Evolutionary conservation across 2,329 filamentous ascomycete species (phyloP).

Genomic region (Mollisia scopiformis): DNA sequence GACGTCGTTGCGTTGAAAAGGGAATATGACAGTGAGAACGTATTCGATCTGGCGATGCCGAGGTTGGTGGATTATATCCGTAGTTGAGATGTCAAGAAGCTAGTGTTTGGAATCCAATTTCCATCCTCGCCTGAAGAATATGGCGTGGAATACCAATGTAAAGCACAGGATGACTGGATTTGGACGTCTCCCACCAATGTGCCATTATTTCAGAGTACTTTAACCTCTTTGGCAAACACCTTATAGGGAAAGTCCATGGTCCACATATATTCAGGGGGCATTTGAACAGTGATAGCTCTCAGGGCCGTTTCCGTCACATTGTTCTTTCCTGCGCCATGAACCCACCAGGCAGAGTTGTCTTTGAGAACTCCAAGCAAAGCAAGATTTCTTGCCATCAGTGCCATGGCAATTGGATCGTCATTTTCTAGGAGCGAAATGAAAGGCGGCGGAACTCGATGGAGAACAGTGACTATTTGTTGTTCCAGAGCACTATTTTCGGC

Average conservation of each 20-base stretch:
- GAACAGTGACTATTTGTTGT: conserved; percentile 17
- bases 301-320: conserved; percentile 10
- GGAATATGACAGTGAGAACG: conserved; percentile 40
- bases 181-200: no score
- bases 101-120: no score
- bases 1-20: conserved; percentile 34
- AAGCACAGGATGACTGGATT: no score
- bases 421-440: conserved; percentile 15
- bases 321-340: conserved; percentile 19
- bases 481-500: conserved; percentile 13
- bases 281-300: conserved; percentile 5
- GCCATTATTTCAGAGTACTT: neutral
- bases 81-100: neutral
- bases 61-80: conserved; percentile 13
- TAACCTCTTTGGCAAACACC: conserved; percentile 10
- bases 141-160: no score
- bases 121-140: no score
- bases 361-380: conserved; percentile 14
- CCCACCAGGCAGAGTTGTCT: conserved; percentile 22
- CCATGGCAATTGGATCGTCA: conserved; percentile 20
- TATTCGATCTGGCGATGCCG: conserved; percentile 41
- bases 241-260: conserved; percentile 18
- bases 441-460: conserved; percentile 16
- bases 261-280: conserved; percentile 18
- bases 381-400: conserved; percentile 15